These are phyloP conservation scores for Bondarzewia mesenterica DNA, from an alignment of 1,284 basidiomycete genomes.

Conservation along the genomic window DNA sequence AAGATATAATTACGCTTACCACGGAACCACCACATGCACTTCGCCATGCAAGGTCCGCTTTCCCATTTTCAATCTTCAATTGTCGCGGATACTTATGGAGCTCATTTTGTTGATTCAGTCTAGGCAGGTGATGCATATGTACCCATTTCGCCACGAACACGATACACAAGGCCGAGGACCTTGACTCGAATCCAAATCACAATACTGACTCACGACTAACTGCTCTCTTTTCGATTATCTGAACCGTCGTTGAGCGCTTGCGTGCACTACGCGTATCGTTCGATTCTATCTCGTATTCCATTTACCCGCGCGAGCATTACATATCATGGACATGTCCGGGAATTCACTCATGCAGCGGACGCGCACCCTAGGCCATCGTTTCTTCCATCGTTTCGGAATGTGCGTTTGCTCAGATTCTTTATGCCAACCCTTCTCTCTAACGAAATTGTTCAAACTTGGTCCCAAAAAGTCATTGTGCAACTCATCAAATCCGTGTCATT, in stretches of 20 bases:
- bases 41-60: background rate
- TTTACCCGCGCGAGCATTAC: too few species aligned
- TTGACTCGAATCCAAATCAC: background rate
- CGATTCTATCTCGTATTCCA: background rate
- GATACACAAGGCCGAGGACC: too few species aligned
- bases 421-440: background rate
- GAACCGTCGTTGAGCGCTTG: background rate
- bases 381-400: constrained; percentile 70
- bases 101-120: background rate
- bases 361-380: constrained; percentile 37
- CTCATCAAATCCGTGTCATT: constrained; percentile 89
- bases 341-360: constrained; percentile 22
- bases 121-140: too few species aligned
- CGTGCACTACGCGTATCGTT: background rate
- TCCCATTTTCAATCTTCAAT: background rate
- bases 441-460: constrained; percentile 1
- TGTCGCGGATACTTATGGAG: background rate
- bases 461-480: constrained; percentile 65
- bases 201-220: background rate
- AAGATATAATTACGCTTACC: background rate
- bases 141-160: too few species aligned
- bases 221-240: background rate
- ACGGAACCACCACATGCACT: background rate
- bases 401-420: constrained; percentile 30
- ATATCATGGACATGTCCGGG: constrained; percentile 1